Conservation (phyloP, 169 alveolate genomes). For the Plasmodium yoelii region DNA sequence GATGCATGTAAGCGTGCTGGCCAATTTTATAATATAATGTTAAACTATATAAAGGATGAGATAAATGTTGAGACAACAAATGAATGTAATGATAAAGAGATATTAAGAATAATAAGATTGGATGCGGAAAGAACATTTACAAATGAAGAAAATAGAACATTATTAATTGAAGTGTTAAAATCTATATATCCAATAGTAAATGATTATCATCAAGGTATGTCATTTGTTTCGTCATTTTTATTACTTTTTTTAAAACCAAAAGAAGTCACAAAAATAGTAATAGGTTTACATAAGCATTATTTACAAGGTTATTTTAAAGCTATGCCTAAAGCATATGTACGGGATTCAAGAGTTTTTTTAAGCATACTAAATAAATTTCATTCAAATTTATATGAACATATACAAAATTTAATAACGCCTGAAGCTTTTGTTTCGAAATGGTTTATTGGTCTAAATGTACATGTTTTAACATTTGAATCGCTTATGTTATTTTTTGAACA, state of each 20-base stretch:
- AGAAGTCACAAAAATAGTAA: slow-evolving; percentile 80
- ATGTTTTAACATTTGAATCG: slow-evolving; percentile 82
- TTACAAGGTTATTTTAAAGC: slow-evolving; percentile 86
- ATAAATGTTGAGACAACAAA: slow-evolving; percentile 51
- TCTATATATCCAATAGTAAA: slow-evolving; percentile 80
- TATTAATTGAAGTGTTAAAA: slow-evolving; percentile 73
- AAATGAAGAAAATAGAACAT: slow-evolving; percentile 74
- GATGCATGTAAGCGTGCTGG: slow-evolving; percentile 69
- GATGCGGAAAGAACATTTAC: slow-evolving; percentile 86
- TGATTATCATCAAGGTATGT: slow-evolving; percentile 88
- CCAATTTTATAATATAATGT: slow-evolving; percentile 68
- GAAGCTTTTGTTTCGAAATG: slow-evolving; percentile 88
- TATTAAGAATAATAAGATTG: slow-evolving; percentile 79
- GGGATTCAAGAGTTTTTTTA: slow-evolving; percentile 85
- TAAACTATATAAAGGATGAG: slow-evolving; percentile 75
- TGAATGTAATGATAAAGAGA: slow-evolving; percentile 76
- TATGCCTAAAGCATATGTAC: slow-evolving; percentile 83
- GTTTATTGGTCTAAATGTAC: slow-evolving; percentile 86
- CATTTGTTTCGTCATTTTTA: slow-evolving; percentile 83
- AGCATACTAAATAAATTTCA: slow-evolving; percentile 78
- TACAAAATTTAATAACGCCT: slow-evolving; percentile 82
- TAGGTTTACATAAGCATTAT: slow-evolving; percentile 77
- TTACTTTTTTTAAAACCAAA: slow-evolving; percentile 79
- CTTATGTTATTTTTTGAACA: slow-evolving; percentile 78
- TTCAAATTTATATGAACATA: slow-evolving; percentile 76